Evolutionary conservation across 2,329 filamentous ascomycete genomes (phyloP).

Genomic region (Alternaria arbusti): DNA sequence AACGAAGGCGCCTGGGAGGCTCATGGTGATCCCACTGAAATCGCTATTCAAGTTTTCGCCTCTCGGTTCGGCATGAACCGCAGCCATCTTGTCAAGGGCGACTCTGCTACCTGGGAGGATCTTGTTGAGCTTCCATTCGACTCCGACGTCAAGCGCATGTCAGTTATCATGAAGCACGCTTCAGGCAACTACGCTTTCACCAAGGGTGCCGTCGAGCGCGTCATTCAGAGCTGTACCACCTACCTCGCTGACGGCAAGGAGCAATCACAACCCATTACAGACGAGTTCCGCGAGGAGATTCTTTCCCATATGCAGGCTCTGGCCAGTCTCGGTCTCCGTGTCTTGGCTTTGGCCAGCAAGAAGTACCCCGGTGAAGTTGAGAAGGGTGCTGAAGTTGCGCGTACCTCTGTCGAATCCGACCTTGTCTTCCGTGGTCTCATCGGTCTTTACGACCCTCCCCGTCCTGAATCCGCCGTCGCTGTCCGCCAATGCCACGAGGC

Average conservation of each 20-base stretch:
- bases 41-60: constrained; percentile 77
- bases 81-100: constrained; percentile 54
- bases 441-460: constrained; percentile 85
- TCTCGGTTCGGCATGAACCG: constrained; percentile 71
- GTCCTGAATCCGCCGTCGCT: constrained; percentile 72
- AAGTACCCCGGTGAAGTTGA: constrained; percentile 48
- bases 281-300: constrained; percentile 63
- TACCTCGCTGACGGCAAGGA: constrained; percentile 55
- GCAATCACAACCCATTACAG: constrained; percentile 52
- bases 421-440: constrained; percentile 79
- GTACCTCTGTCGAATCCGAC: constrained; percentile 68
- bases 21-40: constrained; percentile 63
- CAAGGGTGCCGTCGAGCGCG: constrained; percentile 73
- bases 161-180: constrained; percentile 65
- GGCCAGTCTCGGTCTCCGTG: constrained; percentile 70
- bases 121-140: constrained; percentile 76
- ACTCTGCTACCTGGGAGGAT: constrained; percentile 38
- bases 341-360: constrained; percentile 68
- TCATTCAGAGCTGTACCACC: constrained; percentile 67
- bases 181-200: constrained; percentile 57
- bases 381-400: constrained; percentile 57
- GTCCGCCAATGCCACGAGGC: constrained; percentile 54
- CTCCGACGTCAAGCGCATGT: constrained; percentile 78
- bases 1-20: constrained; percentile 50
- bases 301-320: constrained; percentile 73